phyloP scores from a whole-genome alignment of 345 rosid species.

The Cardamine resedifolia region DNA sequence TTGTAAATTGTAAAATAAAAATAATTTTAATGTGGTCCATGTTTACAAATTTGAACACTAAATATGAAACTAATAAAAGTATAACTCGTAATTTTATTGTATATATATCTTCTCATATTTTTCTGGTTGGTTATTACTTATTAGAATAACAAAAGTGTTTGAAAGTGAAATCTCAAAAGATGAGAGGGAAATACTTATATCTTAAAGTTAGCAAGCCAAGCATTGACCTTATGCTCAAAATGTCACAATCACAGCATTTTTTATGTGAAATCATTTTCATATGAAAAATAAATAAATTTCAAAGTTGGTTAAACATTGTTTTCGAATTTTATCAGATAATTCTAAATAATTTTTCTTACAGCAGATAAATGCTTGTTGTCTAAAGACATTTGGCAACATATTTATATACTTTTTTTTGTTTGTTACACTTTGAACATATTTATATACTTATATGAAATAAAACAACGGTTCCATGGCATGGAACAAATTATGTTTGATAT shows the following conservation, averaged over 20 bases:
- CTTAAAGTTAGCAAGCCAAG: conserved; percentile 26
- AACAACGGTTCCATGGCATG: neutral
- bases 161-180: conserved; percentile 23
- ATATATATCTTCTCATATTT: neutral
- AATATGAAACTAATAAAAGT: neutral
- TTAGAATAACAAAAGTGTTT: conserved; percentile 19
- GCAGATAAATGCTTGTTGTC: conserved; percentile 4
- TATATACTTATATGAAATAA: neutral
- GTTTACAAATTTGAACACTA: neutral
- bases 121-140: conserved; percentile 1
- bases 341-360: neutral
- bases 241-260: conserved; percentile 11
- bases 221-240: conserved; percentile 23
- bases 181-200: conserved; percentile 13
- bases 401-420: neutral
- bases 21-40: neutral
- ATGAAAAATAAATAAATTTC: neutral
- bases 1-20: neutral
- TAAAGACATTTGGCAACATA: neutral
- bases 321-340: conserved; percentile 2
- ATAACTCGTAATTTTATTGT: neutral
- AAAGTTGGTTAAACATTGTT: conserved; percentile 27
- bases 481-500: neutral
- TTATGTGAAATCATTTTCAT: neutral
- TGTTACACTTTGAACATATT: too few species aligned